A percentile compares a stretch with the other conserved stretches of the same genome.
Evolutionary conservation across 2,329 filamentous ascomycete genomes (phyloP).

Genomic region (Dendryphion nanum): DNA sequence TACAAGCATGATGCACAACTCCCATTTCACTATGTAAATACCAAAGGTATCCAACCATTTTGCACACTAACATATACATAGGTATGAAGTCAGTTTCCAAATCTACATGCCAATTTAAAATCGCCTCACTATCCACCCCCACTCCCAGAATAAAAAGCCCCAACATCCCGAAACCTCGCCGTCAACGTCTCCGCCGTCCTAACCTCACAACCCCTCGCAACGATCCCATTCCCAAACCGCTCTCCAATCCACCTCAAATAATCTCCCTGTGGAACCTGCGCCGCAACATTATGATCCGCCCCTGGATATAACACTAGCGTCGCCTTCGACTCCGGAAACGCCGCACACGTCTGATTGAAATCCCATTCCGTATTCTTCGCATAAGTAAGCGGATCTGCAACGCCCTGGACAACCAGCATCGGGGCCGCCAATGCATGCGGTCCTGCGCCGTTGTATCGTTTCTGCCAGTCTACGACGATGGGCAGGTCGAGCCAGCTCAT

Average conservation of each 20-base stretch:
- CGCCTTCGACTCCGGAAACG: slow-evolving; percentile 11
- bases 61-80: no score
- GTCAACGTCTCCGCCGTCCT: slow-evolving; percentile 8
- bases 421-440: slow-evolving; percentile 19
- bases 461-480: slow-evolving; percentile 17
- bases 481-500: slow-evolving; percentile 16
- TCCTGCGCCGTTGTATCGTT: slow-evolving; percentile 19
- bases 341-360: slow-evolving; percentile 17
- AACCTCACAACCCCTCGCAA: slow-evolving; percentile 6
- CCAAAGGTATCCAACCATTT: no score
- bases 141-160: slow-evolving; percentile 2
- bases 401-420: slow-evolving; percentile 18
- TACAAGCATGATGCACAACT: no score
- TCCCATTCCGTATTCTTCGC: slow-evolving; percentile 18
- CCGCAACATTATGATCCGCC: slow-evolving; percentile 13
- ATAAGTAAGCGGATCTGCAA: slow-evolving; percentile 12
- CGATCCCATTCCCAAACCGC: slow-evolving; percentile 11
- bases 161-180: slow-evolving; percentile 7
- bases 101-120: no score
- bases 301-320: slow-evolving; percentile 16
- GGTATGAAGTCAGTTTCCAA: no score
- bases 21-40: no score
- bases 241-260: slow-evolving; percentile 15
- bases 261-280: slow-evolving; percentile 7
- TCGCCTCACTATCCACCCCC: not conserved